Conservation (phyloP, 192 early-diverging fungal species). For the Piromyces sp. region DNA sequence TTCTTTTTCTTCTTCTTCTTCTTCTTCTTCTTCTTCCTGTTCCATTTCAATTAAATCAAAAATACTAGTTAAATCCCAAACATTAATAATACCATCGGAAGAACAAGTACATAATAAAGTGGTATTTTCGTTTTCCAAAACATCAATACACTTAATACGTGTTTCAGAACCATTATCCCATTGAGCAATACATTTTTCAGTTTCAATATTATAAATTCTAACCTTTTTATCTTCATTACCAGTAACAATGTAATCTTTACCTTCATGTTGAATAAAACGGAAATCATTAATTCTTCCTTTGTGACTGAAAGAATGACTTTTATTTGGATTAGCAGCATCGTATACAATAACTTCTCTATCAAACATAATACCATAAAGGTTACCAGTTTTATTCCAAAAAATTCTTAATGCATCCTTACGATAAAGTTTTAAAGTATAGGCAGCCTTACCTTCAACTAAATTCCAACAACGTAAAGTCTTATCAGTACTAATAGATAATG, state of each 20-base stretch:
- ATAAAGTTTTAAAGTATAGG: constrained; percentile 26
- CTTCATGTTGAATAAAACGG: constrained; percentile 2
- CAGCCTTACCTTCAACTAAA: constrained; percentile 51
- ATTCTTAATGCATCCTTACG: constrained; percentile 28
- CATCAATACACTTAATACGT: constrained; percentile 22
- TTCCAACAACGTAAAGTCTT: constrained; percentile 59
- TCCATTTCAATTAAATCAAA: constrained; percentile 8
- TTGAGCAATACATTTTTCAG: constrained; percentile 19
- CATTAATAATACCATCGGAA: constrained; percentile 52
- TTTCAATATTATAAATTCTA: constrained; percentile 23
- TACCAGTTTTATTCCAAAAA: constrained; percentile 30
- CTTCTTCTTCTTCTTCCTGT: neutral
- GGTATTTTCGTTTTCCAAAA: constrained; percentile 1
- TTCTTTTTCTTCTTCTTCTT: neutral
- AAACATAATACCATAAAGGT: constrained; percentile 38
- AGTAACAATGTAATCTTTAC: constrained; percentile 28
- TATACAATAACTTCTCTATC: constrained; percentile 31
- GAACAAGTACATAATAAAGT: constrained; percentile 36
- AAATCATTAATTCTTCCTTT: neutral
- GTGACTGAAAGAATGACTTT: neutral
- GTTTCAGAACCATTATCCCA: constrained; percentile 21
- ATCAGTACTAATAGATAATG: constrained; percentile 63
- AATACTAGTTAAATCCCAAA: constrained; percentile 44
- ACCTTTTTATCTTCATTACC: constrained; percentile 45
- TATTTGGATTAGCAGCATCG: constrained; percentile 13